These are phyloP conservation scores for Dictyostelium firmibasis DNA, from an alignment of 78 protist genomes.

Conservation along the genomic window DNA sequence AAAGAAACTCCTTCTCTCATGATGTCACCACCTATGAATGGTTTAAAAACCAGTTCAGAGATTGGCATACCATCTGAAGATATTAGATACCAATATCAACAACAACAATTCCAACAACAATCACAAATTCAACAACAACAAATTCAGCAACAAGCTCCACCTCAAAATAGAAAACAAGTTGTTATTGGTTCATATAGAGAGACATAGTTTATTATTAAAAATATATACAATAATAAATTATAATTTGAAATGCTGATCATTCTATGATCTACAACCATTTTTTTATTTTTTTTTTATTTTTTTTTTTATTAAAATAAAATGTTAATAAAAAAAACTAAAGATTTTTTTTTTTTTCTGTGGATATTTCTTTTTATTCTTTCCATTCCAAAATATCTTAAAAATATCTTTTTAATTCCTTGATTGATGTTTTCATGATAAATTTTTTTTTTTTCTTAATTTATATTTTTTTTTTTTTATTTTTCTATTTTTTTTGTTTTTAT, in stretches of 20 bases:
- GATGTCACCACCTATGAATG: not conserved
- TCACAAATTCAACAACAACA: not conserved
- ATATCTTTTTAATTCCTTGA: no score
- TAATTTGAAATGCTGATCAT: not conserved
- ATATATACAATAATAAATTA: not conserved
- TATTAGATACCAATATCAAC: not conserved
- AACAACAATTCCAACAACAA: conserved; percentile 13
- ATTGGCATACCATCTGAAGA: not conserved
- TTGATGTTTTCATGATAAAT: no score
- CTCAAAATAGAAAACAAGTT: not conserved
- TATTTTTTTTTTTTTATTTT: no score
- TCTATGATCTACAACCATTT: not conserved
- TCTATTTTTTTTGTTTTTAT: no score
- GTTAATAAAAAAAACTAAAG: no score
- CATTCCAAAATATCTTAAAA: no score
- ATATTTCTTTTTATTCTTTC: no score
- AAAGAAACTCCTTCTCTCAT: not conserved
- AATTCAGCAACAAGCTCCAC: not conserved
- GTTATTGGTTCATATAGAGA: not conserved
- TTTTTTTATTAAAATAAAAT: no score
- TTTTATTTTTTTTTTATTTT: no score
- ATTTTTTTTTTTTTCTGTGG: no score
- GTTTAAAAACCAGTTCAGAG: not conserved
- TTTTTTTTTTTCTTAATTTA: no score
- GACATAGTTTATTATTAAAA: not conserved